phyloP scores from a whole-genome alignment of 2,329 filamentous ascomycete species.

The Botryotinia globosa region DNA sequence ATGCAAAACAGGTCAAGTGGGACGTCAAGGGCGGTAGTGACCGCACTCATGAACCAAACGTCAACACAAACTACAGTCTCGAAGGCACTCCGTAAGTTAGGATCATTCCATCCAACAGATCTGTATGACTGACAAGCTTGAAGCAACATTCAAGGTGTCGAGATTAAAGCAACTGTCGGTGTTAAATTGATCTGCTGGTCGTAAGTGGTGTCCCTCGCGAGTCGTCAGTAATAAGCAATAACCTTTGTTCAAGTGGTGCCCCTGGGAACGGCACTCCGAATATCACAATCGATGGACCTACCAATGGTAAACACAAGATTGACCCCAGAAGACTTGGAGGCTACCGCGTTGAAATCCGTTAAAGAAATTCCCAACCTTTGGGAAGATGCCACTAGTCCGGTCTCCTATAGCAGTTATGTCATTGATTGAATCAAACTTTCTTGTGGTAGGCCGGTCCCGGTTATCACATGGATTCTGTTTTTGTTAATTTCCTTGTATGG shows the following conservation, averaged over 20 bases:
- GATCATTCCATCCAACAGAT: background rate
- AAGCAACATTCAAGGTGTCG: background rate
- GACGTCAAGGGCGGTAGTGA: background rate
- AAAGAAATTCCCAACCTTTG: background rate
- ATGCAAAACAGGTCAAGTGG: background rate
- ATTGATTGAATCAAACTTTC: background rate
- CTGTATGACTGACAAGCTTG: background rate
- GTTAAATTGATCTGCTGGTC: background rate
- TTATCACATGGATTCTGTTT: background rate
- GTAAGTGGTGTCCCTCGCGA: background rate
- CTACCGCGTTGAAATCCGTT: background rate
- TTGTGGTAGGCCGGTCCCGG: background rate
- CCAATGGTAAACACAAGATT: background rate
- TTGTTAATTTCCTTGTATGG: background rate
- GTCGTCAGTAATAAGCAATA: background rate
- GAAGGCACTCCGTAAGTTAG: background rate
- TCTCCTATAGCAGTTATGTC: too few species aligned
- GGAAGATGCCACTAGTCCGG: too few species aligned
- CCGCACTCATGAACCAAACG: background rate
- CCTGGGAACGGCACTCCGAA: background rate
- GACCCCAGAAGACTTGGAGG: background rate
- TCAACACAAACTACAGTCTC: background rate
- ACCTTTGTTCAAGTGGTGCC: background rate
- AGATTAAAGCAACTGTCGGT: background rate
- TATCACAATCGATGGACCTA: background rate